Evolutionary conservation across 768 basidiomycete species (phyloP).

Genomic region (Xerocomus potaroensis): DNA sequence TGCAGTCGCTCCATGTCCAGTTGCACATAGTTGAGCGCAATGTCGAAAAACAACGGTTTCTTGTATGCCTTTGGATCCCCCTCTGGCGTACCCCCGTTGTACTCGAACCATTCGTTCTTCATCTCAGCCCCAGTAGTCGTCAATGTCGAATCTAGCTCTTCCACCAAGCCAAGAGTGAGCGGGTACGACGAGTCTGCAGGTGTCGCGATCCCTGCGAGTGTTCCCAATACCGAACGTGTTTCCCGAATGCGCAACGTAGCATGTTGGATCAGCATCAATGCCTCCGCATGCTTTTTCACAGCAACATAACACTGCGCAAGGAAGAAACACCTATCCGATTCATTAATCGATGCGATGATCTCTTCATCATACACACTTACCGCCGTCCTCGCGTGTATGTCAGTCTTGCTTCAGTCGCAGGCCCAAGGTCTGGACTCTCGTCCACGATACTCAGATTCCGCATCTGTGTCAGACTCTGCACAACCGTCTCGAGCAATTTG

Average conservation of each 20-base stretch:
- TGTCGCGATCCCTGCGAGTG: constrained; percentile 43
- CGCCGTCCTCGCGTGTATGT: constrained; percentile 72
- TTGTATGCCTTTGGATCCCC: constrained; percentile 49
- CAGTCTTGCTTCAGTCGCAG: constrained; percentile 72
- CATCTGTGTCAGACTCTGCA: constrained; percentile 86
- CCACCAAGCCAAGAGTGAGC: constrained; percentile 40
- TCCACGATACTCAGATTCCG: constrained; percentile 79
- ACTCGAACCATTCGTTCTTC: constrained; percentile 76
- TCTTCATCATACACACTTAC: constrained; percentile 34
- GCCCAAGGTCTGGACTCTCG: constrained; percentile 77
- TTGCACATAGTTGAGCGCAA: constrained; percentile 88
- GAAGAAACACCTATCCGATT: constrained; percentile 55
- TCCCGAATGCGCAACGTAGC: constrained; percentile 73
- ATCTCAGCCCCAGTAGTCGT: constrained; percentile 42
- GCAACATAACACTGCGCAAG: constrained; percentile 72
- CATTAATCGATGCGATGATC: constrained; percentile 2
- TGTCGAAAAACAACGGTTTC: constrained; percentile 92
- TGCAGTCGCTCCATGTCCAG: constrained; percentile 77
- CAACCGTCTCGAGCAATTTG: constrained; percentile 79
- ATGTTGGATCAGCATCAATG: constrained; percentile 66
- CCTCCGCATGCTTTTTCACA: constrained; percentile 68
- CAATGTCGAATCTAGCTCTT: constrained; percentile 51
- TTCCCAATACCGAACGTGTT: constrained; percentile 48
- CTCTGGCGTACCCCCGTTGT: constrained; percentile 61
- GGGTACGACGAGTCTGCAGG: constrained; percentile 48